Evolutionary conservation across 306 rosid species (phyloP), one percentile per base, ranked within the genome.

Genomic region (Vigna nakashimae): DNA sequence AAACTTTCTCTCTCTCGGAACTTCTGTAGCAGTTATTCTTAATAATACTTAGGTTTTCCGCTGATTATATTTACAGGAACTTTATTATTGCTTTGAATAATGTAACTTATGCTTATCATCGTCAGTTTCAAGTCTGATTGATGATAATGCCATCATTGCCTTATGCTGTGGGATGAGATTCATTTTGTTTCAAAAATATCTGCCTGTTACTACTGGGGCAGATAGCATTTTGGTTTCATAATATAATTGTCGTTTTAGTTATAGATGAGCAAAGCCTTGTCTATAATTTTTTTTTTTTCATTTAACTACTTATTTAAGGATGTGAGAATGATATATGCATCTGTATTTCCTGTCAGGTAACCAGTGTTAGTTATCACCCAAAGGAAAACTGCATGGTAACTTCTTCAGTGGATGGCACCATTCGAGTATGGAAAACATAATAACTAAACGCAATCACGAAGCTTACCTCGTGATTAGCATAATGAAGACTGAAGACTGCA

Each of bases 301-400:
- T 24, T 13, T 7, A 70, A 34, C 43, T 32, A 13, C 66, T 53
- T 65, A 18, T 64, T 65, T 79, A 65, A 64, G 64, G 51, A 50
- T 63, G 60, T 26, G 20, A 45, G 16, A 42, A 50, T 73, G 52
- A 70, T 15, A 18, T 65, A 73, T 53, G 45, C 36, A 18, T 3
- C 17, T 40, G 63, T 50, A 9, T 69, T 72, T 53, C 49, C 40
- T 74, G 40, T 42, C 88, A 95, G 98, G 97, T 95, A 57, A 95
- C 98, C 12, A 95, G 98, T 62, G 97, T 92, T 76, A 95, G 98
- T 83, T 95, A 91, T 84, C 98, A 95, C 76, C 97, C 90, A 7
- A 87, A 80, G 73, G 94, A 92, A 30, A 84, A 71, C 73, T 92
- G 97, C 75, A 89, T 92, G 97, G 58, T 88, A 71, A 89, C 96